These are phyloP conservation scores for Phalaenopsis hybrid DNA, from an alignment of 116 monocot species.

Conservation along the genomic window DNA sequence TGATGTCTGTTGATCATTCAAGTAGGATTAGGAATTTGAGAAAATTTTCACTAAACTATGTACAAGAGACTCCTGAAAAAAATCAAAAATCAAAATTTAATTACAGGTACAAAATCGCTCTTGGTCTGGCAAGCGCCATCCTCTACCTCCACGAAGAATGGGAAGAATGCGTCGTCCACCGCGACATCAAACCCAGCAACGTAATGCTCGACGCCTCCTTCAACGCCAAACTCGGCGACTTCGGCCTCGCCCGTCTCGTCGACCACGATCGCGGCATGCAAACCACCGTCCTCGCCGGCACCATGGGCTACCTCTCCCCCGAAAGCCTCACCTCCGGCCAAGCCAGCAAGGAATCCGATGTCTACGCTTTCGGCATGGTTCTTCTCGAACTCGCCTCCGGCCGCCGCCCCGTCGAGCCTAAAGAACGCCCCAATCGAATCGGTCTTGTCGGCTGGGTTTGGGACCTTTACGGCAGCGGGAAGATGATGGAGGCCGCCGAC, in stretches of 20 bases:
- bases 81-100: too few relatives aligned
- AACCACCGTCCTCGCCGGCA: constrained; percentile 42
- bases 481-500: constrained; percentile 26
- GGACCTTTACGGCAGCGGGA: constrained; percentile 28
- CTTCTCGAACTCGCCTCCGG: constrained; percentile 41
- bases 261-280: constrained; percentile 26
- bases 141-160: constrained; percentile 54
- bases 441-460: constrained; percentile 25
- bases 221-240: constrained; percentile 47
- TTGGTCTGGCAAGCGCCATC: constrained; percentile 27
- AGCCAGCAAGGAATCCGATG: constrained; percentile 43
- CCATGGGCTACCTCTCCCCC: constrained; percentile 40
- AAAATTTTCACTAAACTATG: too few relatives aligned
- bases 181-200: constrained; percentile 51
- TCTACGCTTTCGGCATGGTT: constrained; percentile 49
- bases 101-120: constrained; percentile 17
- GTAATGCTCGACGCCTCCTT: constrained; percentile 48
- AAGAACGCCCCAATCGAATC: constrained; percentile 9
- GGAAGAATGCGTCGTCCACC: constrained; percentile 30
- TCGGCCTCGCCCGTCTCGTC: constrained; percentile 44
- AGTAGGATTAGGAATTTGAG: too few relatives aligned
- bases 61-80: too few relatives aligned
- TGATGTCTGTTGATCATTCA: too few relatives aligned
- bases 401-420: constrained; percentile 22
- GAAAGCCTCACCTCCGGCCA: constrained; percentile 31